Conservation (phyloP, 768 basidiomycete genomes). For the Tulasnella sp. region DNA sequence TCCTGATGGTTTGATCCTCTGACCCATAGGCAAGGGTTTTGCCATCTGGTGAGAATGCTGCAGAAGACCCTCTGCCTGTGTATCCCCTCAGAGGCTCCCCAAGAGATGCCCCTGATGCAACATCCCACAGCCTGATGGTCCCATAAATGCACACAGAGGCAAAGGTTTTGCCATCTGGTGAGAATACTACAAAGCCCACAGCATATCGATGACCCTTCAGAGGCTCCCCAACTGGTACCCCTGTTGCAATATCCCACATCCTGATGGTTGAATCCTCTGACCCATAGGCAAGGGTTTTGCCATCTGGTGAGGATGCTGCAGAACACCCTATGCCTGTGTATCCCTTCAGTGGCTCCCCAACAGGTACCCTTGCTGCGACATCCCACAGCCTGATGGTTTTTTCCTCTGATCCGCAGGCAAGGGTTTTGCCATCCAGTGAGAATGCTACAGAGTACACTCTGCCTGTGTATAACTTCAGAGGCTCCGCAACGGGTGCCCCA, state of each 20-base stretch:
- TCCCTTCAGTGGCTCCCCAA: slow-evolving; percentile 8
- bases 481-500: background rate
- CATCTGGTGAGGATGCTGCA: slow-evolving; percentile 33
- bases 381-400: slow-evolving; percentile 10
- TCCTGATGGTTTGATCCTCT: slow-evolving; percentile 21
- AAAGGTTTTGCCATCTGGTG: slow-evolving; percentile 19
- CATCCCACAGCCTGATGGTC: too few relatives aligned
- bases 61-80: background rate
- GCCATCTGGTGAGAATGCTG: too few relatives aligned
- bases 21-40: too few relatives aligned
- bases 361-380: background rate
- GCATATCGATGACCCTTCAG: background rate
- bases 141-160: too few relatives aligned
- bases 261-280: too few relatives aligned
- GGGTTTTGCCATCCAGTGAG: slow-evolving; percentile 21
- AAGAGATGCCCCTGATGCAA: background rate
- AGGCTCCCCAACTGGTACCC: too few relatives aligned
- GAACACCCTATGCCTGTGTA: background rate
- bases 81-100: background rate
- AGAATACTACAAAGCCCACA: slow-evolving; percentile 26
- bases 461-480: slow-evolving; percentile 12
- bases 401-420: too few relatives aligned
- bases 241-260: too few relatives aligned
- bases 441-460: slow-evolving; percentile 29
- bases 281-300: background rate